These are phyloP conservation scores for Datisca glomerata DNA, from an alignment of 306 rosid species.

Conservation along the genomic window DNA sequence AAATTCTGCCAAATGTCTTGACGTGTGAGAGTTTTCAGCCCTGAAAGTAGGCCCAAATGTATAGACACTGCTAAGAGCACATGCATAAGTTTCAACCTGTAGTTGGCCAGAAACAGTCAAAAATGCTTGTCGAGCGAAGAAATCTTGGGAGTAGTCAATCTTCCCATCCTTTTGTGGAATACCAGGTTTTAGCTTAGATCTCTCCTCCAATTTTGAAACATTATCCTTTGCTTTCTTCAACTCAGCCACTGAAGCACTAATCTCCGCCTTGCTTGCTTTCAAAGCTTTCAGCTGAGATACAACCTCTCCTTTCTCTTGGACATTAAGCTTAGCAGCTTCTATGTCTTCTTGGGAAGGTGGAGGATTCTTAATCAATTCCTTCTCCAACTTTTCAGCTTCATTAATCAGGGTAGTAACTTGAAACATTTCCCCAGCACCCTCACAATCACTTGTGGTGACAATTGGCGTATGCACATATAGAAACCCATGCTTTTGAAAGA, in stretches of 20 bases:
- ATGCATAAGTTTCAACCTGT: slow-evolving; percentile 84
- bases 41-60: slow-evolving; percentile 98
- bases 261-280: slow-evolving; percentile 55
- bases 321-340: slow-evolving; percentile 48
- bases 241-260: slow-evolving; percentile 47
- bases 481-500: slow-evolving; percentile 67
- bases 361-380: slow-evolving; percentile 65
- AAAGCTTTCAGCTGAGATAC: slow-evolving; percentile 62
- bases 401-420: slow-evolving; percentile 83
- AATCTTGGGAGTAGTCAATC: slow-evolving; percentile 68
- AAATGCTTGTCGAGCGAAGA: slow-evolving; percentile 97
- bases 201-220: slow-evolving; percentile 49
- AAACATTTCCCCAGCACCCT: slow-evolving; percentile 99
- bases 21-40: slow-evolving; percentile 92
- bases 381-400: slow-evolving; percentile 81
- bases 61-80: slow-evolving; percentile 82
- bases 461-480: slow-evolving; percentile 89
- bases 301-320: slow-evolving; percentile 57
- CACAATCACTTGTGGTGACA: slow-evolving; percentile 93
- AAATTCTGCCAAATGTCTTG: slow-evolving; percentile 96
- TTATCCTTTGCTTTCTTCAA: slow-evolving; percentile 69
- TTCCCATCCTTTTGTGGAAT: slow-evolving; percentile 83
- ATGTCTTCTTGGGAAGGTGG: slow-evolving; percentile 68
- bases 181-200: slow-evolving; percentile 78
- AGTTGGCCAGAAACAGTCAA: slow-evolving; percentile 95